phyloP scores from a whole-genome alignment of 345 rosid genomes.

The Melaleuca quinquenervia region DNA sequence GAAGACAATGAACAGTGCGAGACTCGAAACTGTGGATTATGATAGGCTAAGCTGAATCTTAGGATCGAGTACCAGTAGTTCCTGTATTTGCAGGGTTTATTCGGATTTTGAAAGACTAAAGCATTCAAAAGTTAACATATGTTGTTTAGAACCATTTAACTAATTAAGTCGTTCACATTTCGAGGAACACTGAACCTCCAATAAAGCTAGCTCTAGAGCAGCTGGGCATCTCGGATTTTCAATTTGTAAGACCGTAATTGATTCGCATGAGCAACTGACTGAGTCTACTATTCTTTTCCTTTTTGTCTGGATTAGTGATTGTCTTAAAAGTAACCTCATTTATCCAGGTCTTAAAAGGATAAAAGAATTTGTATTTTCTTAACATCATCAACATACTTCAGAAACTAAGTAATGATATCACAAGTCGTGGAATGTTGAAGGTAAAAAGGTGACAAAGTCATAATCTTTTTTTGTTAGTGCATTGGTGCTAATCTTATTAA shows the following conservation, averaged over 20 bases:
- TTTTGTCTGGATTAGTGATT: neutral
- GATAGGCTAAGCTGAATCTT: neutral
- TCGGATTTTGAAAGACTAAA: neutral
- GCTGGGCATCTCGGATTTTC: neutral
- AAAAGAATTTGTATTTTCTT: no score
- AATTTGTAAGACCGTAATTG: no score
- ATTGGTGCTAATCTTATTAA: no score
- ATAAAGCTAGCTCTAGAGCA: neutral
- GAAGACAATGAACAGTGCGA: neutral
- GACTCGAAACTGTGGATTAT: neutral
- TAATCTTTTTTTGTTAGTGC: neutral
- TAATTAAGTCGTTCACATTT: neutral
- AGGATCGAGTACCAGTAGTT: neutral
- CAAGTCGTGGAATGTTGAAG: neutral
- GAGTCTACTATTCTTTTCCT: no score
- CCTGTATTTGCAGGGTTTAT: neutral
- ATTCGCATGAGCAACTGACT: no score
- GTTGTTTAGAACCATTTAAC: no score
- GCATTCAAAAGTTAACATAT: neutral
- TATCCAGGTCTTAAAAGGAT: no score
- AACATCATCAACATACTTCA: no score
- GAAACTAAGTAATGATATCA: neutral
- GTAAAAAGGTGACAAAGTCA: neutral
- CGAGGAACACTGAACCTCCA: neutral
- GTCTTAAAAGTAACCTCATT: no score